Conservation (phyloP, 139 green algal genomes). For the Asterochloris sp. region DNA sequence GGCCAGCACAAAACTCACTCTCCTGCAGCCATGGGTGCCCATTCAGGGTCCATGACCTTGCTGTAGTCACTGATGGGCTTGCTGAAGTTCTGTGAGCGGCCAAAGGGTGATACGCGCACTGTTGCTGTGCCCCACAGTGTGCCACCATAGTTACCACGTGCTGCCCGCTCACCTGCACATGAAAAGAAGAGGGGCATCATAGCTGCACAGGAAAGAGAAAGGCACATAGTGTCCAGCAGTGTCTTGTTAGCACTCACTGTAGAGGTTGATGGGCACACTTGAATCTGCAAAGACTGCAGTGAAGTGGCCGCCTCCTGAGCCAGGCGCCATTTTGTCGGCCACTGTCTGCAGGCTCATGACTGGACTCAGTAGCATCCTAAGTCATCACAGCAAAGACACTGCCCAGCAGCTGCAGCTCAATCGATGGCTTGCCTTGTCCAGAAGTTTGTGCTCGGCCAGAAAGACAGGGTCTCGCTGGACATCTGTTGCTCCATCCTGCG, state of each 20-base stretch:
- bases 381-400: no score
- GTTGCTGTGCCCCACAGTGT: slow-evolving; percentile 6
- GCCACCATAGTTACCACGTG: neutral
- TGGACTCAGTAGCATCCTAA: no score
- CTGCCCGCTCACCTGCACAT: slow-evolving; percentile 3
- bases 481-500: slow-evolving; percentile 2
- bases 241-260: no score
- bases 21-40: slow-evolving; percentile 6
- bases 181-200: slow-evolving; percentile 5
- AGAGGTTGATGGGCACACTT: no score
- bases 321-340: no score
- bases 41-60: slow-evolving; percentile 16
- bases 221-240: no score
- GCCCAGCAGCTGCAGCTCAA: no score
- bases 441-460: slow-evolving; percentile 3
- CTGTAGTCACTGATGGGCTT: slow-evolving; percentile 16
- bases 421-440: neutral
- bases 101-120: neutral
- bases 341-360: no score
- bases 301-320: no score
- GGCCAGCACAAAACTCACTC: neutral
- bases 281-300: no score
- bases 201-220: neutral
- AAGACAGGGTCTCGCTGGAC: slow-evolving; percentile 3
- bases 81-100: slow-evolving; percentile 7